These are phyloP conservation scores for Blastobotrys ciferrii DNA, from an alignment of 1,139 yeast genomes.

Conservation along the genomic window DNA sequence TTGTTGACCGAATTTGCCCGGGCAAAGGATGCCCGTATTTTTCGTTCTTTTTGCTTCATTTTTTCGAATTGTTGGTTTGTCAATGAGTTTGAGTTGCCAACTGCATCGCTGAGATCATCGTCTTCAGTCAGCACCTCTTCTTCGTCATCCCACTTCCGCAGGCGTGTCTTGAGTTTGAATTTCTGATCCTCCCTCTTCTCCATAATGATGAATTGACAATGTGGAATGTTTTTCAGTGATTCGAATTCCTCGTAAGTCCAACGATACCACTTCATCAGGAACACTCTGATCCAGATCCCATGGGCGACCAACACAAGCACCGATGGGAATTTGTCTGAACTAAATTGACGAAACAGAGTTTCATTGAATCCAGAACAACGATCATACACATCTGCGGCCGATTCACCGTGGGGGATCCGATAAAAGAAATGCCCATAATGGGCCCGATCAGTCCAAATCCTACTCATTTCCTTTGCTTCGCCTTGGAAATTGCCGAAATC, in stretches of 20 bases:
- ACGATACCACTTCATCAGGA: slow-evolving; percentile 85
- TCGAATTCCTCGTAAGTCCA: slow-evolving; percentile 92
- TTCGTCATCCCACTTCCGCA: slow-evolving; percentile 36
- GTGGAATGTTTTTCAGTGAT: slow-evolving; percentile 73
- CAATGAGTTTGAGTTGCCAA: slow-evolving; percentile 6
- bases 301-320: slow-evolving; percentile 84
- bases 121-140: slow-evolving; percentile 10
- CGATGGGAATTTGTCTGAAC: slow-evolving; percentile 61
- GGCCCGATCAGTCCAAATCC: slow-evolving; percentile 77
- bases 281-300: slow-evolving; percentile 92
- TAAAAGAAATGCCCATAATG: slow-evolving; percentile 90
- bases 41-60: slow-evolving; percentile 18
- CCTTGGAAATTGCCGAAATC: slow-evolving; percentile 90
- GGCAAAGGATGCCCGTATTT: slow-evolving; percentile 13
- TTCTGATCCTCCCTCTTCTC: slow-evolving; percentile 46
- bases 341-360: slow-evolving; percentile 76
- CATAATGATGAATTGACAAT: slow-evolving; percentile 80
- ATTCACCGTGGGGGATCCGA: slow-evolving; percentile 88
- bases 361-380: slow-evolving; percentile 88
- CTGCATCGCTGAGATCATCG: slow-evolving; percentile 7
- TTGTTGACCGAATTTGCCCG: slow-evolving; percentile 1
- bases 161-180: slow-evolving; percentile 33
- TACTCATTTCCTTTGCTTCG: slow-evolving; percentile 71
- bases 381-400: slow-evolving; percentile 94
- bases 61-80: slow-evolving; percentile 12